Evolutionary conservation across 768 basidiomycete species (phyloP).

Genomic region (Auriculariales sp.): DNA sequence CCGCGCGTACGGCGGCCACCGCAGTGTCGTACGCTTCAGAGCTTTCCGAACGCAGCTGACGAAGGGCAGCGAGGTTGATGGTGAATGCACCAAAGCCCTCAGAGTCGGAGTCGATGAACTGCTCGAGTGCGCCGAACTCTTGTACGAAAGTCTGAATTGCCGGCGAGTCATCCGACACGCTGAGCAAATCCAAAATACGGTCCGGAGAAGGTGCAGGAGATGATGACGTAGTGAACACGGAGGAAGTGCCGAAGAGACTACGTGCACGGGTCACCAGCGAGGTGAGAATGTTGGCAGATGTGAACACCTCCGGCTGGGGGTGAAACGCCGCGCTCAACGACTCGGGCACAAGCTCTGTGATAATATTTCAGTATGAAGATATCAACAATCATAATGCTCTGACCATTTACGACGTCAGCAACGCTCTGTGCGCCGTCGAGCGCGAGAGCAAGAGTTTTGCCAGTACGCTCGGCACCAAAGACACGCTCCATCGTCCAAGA

Average conservation of each 20-base stretch:
- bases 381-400: too few relatives aligned
- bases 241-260: background rate
- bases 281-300: background rate
- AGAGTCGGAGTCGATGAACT: constrained; percentile 34
- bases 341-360: background rate
- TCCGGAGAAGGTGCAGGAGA: background rate
- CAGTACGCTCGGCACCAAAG: too few relatives aligned
- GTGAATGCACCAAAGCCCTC: constrained; percentile 50
- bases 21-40: constrained; percentile 44
- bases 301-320: background rate
- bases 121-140: constrained; percentile 31
- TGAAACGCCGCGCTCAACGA: background rate
- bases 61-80: constrained; percentile 35
- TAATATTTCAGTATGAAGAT: too few relatives aligned
- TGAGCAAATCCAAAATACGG: background rate
- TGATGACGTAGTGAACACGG: background rate
- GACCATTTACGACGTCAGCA: too few relatives aligned
- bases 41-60: constrained; percentile 27
- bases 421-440: too few relatives aligned
- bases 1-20: constrained; percentile 27
- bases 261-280: too few relatives aligned
- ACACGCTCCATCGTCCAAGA: too few relatives aligned
- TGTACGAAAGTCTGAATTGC: constrained; percentile 25
- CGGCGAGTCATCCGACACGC: too few relatives aligned
- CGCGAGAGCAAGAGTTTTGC: too few relatives aligned